Percentiles rank a stretch among this genome's conserved stretches.
Evolutionary conservation across 1,139 yeast species (phyloP).

Genomic region (Tardiomyces blankii): DNA sequence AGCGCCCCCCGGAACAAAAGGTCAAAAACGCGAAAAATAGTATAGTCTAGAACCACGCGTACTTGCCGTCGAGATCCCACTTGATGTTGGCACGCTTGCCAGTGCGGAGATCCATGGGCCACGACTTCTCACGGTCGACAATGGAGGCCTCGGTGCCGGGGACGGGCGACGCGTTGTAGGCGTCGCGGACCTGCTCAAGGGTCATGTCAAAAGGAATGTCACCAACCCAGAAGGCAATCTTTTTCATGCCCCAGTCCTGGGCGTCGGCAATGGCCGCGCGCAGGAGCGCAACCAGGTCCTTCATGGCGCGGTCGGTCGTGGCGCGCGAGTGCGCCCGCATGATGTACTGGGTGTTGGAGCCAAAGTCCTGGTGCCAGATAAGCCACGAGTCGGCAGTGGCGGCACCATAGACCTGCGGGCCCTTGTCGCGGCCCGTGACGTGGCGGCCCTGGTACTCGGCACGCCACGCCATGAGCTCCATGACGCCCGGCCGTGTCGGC

Average conservation of each 20-base stretch:
- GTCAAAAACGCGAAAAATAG: too few relatives aligned
- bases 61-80: slow-evolving; percentile 21
- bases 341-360: slow-evolving; percentile 25
- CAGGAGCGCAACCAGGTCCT: slow-evolving; percentile 10
- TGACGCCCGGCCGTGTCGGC: slow-evolving; percentile 28
- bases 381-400: slow-evolving; percentile 25
- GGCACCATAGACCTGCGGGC: slow-evolving; percentile 24
- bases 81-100: slow-evolving; percentile 6
- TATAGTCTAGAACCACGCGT: slow-evolving; percentile 19
- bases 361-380: slow-evolving; percentile 39
- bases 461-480: slow-evolving; percentile 33
- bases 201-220: slow-evolving; percentile 16
- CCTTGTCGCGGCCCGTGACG: slow-evolving; percentile 7
- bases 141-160: slow-evolving; percentile 3
- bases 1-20: too few relatives aligned
- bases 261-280: slow-evolving; percentile 20
- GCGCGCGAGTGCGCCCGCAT: slow-evolving; percentile 10
- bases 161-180: slow-evolving; percentile 3
- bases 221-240: slow-evolving; percentile 16
- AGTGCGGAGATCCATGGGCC: slow-evolving; percentile 17
- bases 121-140: slow-evolving; percentile 12
- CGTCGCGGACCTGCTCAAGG: slow-evolving; percentile 5
- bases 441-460: slow-evolving; percentile 27
- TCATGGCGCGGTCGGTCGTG: neutral
- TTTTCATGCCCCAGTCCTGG: slow-evolving; percentile 13